Evolutionary conservation across 2,329 filamentous ascomycete species (phyloP).

Genomic region (Colletotrichum coccodes): DNA sequence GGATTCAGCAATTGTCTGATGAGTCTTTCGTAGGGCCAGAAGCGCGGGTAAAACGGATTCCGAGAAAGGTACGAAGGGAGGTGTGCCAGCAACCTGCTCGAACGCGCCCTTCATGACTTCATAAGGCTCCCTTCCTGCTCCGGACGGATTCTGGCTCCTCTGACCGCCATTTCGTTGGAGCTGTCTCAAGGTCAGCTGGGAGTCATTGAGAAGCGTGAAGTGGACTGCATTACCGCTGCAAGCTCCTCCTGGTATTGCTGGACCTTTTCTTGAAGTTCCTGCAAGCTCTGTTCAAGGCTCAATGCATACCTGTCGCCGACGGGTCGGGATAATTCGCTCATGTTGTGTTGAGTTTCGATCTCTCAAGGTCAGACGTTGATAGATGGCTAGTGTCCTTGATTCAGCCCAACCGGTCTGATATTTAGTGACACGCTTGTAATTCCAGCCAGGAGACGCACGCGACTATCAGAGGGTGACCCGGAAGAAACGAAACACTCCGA

Average conservation of each 20-base stretch:
- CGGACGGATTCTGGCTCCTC: slow-evolving; percentile 7
- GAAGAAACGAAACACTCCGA: slow-evolving; percentile 32
- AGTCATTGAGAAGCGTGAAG: neutral
- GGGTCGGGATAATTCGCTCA: slow-evolving; percentile 11
- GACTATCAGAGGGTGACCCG: slow-evolving; percentile 11
- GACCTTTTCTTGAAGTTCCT: slow-evolving; percentile 70
- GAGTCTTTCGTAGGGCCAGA: slow-evolving; percentile 75
- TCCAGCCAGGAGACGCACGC: slow-evolving; percentile 8
- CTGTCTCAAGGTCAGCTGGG: slow-evolving; percentile 27
- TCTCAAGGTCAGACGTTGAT: slow-evolving; percentile 3
- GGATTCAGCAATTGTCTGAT: slow-evolving; percentile 72
- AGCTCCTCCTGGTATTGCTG: slow-evolving; percentile 63
- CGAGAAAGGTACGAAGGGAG: slow-evolving; percentile 73
- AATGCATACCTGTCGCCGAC: slow-evolving; percentile 54
- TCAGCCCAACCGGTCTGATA: slow-evolving; percentile 22
- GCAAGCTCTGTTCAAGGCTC: slow-evolving; percentile 74
- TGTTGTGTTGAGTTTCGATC: neutral
- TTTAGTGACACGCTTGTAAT: slow-evolving; percentile 15
- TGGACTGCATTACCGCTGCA: slow-evolving; percentile 28
- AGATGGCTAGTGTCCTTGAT: slow-evolving; percentile 2
- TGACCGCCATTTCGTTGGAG: slow-evolving; percentile 30
- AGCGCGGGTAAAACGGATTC: slow-evolving; percentile 78
- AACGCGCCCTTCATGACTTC: slow-evolving; percentile 73
- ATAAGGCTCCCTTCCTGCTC: slow-evolving; percentile 40
- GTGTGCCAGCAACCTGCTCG: slow-evolving; percentile 66